Percentiles rank a stretch among this genome's conserved stretches.
Conservation (phyloP, 2,329 filamentous ascomycete genomes). For the Phaeosphaeriaceae sp. region DNA sequence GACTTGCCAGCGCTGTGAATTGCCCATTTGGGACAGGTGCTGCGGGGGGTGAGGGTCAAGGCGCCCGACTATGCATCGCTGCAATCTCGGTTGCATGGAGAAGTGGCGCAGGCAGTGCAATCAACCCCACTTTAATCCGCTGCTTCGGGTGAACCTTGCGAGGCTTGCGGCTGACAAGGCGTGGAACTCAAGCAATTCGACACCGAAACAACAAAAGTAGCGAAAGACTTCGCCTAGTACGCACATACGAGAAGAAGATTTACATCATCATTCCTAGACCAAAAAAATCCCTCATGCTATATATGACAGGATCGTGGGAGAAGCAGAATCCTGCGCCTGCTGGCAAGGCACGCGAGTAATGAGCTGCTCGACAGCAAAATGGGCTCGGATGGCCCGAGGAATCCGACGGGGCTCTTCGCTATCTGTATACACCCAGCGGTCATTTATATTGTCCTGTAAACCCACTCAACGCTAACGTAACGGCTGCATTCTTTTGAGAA, state of each 20-base stretch:
- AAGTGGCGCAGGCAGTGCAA: not conserved
- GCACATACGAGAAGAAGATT: not conserved
- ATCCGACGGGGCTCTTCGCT: not conserved
- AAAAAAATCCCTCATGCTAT: not conserved
- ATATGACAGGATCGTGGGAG: not conserved
- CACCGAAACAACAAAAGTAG: not conserved
- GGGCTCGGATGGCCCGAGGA: not conserved
- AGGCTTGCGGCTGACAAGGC: not conserved
- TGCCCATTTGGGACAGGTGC: not conserved
- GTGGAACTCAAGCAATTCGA: too few species aligned
- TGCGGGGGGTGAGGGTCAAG: not conserved
- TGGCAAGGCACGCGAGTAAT: not conserved
- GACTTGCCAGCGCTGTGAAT: not conserved
- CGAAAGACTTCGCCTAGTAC: not conserved
- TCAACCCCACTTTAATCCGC: not conserved
- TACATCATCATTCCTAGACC: not conserved
- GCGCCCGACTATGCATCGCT: not conserved
- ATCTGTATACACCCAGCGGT: not conserved
- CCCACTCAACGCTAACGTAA: too few species aligned
- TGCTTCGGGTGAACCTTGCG: not conserved
- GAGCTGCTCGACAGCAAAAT: not conserved
- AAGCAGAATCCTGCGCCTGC: not conserved
- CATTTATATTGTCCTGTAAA: not conserved
- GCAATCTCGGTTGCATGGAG: not conserved
- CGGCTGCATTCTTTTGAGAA: too few species aligned